These are phyloP conservation scores for Trichoderma pleuroti DNA, from an alignment of 2,329 filamentous ascomycete species.

Conservation along the genomic window DNA sequence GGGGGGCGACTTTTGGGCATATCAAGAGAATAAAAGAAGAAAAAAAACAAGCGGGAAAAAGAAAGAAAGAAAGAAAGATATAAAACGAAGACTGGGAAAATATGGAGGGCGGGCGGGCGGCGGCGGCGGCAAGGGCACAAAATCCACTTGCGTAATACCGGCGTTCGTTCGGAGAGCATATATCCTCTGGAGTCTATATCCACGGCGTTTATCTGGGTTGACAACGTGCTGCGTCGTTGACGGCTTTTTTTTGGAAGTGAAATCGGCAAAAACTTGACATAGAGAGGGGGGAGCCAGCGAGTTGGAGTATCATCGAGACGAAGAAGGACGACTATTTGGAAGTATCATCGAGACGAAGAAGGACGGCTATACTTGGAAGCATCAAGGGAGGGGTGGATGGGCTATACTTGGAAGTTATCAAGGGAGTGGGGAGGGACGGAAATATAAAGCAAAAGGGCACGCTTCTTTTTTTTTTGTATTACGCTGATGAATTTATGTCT, in stretches of 20 bases:
- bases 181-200: conserved; percentile 20
- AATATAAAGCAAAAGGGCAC: background rate
- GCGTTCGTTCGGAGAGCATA: conserved; percentile 21
- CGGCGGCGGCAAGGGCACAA: conserved; percentile 3
- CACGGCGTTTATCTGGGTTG: conserved; percentile 22
- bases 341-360: no score
- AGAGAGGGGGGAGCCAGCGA: background rate
- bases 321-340: background rate
- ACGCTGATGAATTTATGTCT: conserved; percentile 12
- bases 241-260: background rate
- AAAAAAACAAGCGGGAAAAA: background rate
- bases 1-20: background rate
- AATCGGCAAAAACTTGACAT: background rate
- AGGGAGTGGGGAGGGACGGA: background rate
- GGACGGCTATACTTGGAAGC: no score
- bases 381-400: no score
- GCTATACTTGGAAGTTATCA: background rate
- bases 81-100: conserved; percentile 4
- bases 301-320: conserved; percentile 3
- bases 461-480: conserved; percentile 3
- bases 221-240: conserved; percentile 15
- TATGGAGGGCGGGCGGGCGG: conserved; percentile 5
- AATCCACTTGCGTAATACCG: conserved; percentile 17
- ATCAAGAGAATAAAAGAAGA: background rate
- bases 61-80: background rate